A percentile compares a stretch with the other conserved stretches of the same genome.
These are phyloP conservation scores for Spizellomyces punctatus DNA, from an alignment of 192 early-diverging fungal species.

Conservation along the genomic window DNA sequence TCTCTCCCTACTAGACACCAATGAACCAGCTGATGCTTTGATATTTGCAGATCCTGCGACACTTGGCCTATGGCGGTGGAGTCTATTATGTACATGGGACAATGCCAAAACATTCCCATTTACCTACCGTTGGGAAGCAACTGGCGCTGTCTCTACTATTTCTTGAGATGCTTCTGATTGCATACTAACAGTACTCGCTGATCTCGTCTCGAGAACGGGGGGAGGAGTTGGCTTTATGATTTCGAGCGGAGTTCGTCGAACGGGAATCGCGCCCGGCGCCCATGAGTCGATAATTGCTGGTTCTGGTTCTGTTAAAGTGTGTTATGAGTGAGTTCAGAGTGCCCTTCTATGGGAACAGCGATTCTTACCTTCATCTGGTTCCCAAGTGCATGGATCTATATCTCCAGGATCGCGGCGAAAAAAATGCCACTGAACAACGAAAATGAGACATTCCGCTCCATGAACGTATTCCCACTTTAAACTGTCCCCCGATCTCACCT, in stretches of 20 bases:
- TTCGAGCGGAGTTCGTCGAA: conserved; percentile 17
- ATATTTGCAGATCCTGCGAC: neutral
- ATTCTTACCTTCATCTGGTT: conserved; percentile 48
- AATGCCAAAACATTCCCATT: neutral
- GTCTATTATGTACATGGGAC: neutral
- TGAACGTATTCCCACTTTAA: neutral
- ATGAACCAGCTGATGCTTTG: conserved; percentile 7
- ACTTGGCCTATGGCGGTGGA: neutral
- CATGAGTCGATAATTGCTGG: conserved; percentile 48
- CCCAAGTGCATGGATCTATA: conserved; percentile 47
- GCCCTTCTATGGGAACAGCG: neutral
- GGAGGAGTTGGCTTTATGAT: conserved; percentile 4
- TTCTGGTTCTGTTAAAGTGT: conserved; percentile 38
- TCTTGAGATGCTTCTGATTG: too few relatives aligned
- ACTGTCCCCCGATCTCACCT: conserved; percentile 24
- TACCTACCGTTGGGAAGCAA: too few relatives aligned
- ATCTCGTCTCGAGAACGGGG: neutral
- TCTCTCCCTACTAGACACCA: neutral
- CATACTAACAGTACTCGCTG: neutral
- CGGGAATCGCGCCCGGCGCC: conserved; percentile 48
- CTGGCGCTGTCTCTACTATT: too few relatives aligned
- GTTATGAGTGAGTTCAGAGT: neutral
- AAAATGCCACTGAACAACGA: conserved; percentile 48
- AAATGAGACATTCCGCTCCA: neutral
- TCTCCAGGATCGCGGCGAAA: conserved; percentile 49